Conservation (phyloP, 2,329 filamentous ascomycete species). For the Ceratocystis papillata region DNA sequence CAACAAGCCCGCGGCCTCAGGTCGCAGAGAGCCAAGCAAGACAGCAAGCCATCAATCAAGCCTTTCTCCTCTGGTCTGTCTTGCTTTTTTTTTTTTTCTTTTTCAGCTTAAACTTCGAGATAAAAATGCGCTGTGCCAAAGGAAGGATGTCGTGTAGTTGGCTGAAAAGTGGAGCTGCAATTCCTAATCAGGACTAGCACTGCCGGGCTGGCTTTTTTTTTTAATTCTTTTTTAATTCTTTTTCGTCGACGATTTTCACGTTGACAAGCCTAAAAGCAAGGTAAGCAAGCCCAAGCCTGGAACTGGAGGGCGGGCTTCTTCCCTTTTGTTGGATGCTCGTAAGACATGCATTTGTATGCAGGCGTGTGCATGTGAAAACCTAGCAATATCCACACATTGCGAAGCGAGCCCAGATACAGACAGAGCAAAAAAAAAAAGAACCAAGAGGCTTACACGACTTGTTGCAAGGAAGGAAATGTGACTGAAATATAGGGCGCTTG, state of each 20-base stretch:
- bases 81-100: neutral
- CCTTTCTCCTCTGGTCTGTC: neutral
- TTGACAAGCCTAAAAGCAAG: neutral
- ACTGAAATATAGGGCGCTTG: constrained; percentile 9
- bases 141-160: neutral
- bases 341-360: constrained; percentile 7
- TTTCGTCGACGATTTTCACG: neutral
- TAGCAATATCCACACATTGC: no score
- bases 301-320: neutral
- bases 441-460: neutral
- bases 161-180: neutral
- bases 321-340: neutral
- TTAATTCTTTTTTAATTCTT: no score
- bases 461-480: neutral
- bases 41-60: neutral
- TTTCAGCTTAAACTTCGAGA: neutral
- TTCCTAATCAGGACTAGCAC: constrained; percentile 9
- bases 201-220: neutral
- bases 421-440: neutral
- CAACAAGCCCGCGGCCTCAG: neutral
- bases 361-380: neutral
- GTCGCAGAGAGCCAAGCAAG: no score
- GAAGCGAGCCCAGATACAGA: neutral
- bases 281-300: neutral
- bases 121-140: neutral